phyloP scores from a whole-genome alignment of 495 filamentous ascomycete species.

The Articulospora tetracladia region DNA sequence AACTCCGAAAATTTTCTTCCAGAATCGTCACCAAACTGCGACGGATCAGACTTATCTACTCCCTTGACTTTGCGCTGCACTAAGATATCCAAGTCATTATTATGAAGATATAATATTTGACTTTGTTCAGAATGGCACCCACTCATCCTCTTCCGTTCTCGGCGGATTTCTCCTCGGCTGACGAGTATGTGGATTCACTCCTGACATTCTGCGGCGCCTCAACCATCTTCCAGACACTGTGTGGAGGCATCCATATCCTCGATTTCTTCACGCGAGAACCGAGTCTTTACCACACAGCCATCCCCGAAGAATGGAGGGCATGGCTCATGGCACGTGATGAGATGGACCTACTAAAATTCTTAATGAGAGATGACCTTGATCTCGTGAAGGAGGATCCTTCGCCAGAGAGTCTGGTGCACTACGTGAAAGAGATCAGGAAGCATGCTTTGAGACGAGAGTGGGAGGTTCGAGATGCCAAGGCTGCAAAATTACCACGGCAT shows the following conservation, averaged over 20 bases:
- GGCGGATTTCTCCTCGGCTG: slow-evolving; percentile 50
- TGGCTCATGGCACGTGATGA: slow-evolving; percentile 70
- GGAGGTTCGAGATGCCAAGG: slow-evolving; percentile 30
- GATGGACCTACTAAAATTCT: slow-evolving; percentile 70
- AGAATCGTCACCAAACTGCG: no score
- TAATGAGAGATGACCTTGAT: slow-evolving; percentile 69
- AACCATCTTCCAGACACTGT: slow-evolving; percentile 78
- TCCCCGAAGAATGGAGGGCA: slow-evolving; percentile 75
- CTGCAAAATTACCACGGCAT: slow-evolving; percentile 56
- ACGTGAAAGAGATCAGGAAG: slow-evolving; percentile 68
- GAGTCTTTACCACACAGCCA: slow-evolving; percentile 63
- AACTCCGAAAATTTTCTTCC: no score
- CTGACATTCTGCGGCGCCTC: slow-evolving; percentile 71
- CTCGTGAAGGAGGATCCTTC: slow-evolving; percentile 36
- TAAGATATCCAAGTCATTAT: no score
- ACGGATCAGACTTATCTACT: no score
- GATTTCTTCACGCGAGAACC: slow-evolving; percentile 92
- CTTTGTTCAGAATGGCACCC: slow-evolving; percentile 38
- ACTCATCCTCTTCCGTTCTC: slow-evolving; percentile 53
- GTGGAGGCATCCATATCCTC: slow-evolving; percentile 90
- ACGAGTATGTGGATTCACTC: slow-evolving; percentile 75
- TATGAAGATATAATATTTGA: no score
- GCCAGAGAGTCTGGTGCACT: slow-evolving; percentile 65
- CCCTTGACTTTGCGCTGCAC: no score
- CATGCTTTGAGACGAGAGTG: slow-evolving; percentile 66